Evolutionary conservation across 2,329 filamentous ascomycete species (phyloP), one percentile per base, ranked within the genome.

Genomic region (Emmonsia crescens): DNA sequence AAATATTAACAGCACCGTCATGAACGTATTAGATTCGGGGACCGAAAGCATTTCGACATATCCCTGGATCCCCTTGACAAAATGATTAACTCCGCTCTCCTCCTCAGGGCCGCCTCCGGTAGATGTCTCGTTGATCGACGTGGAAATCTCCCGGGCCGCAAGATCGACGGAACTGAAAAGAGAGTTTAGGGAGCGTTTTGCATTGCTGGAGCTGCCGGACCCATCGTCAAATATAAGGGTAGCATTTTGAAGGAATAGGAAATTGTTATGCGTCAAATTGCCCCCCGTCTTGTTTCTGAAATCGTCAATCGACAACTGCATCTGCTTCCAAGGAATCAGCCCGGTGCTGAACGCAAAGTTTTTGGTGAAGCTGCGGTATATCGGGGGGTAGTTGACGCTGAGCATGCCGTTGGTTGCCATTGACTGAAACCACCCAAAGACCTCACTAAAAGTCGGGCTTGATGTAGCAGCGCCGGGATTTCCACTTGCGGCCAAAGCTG

Each of bases 401-500:
- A 96, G 82, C 94, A 97, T 97, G 66, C 94, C 92, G 75, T 94
- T 96, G 79, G 94, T 88, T 33, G 94, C 91, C 81, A 97, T 89
- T 57, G 88, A 87, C 76, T 97, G 92, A 75, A 97, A 96, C 84
- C 89, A 95, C 64, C 87, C 86, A 67, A 96, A 83, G 56, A 95
- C 86, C 70, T 96, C 90, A 52, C 82, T 82, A 72, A 97, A 96
- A 60, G 87, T 89, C 31, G 94, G 94, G 68, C 90, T 94, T 48
- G 87, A 79, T 12, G 87, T 82, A 1, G 85, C 80, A 14, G 81
- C 80, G 16, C 86, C 88, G 12, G 82, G 77, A 24, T 82, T 80
- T 21, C 86, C 75, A 9, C 81, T 83, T 44, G 84, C 80, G 57
- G 83, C 83, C 21, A 87, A 75, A 36, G 91, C 89, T 31, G 88